Conservation (phyloP, 2,329 filamentous ascomycete species). For the Penicillium crustosum region DNA sequence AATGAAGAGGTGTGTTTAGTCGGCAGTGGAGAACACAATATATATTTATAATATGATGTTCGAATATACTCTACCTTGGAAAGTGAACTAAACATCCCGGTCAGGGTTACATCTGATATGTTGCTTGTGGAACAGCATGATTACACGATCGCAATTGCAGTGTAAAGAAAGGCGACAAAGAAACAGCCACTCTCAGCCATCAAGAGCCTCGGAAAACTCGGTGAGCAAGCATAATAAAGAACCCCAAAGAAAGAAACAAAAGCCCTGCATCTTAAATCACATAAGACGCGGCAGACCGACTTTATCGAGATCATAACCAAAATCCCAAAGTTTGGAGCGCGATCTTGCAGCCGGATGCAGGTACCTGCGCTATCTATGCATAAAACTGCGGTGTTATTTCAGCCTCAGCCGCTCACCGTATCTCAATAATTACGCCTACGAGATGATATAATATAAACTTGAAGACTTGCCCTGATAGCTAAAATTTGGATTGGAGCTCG, state of each 20-base stretch:
- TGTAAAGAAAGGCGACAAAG: not conserved
- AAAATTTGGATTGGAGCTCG: not conserved
- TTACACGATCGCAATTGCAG: not conserved
- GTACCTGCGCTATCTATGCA: conserved; percentile 19
- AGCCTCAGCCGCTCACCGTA: conserved; percentile 18
- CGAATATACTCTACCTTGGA: no score
- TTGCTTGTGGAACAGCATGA: not conserved
- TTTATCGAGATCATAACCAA: conserved; percentile 9
- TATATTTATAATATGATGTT: not conserved
- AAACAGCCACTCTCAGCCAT: not conserved
- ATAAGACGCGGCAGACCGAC: conserved; percentile 11
- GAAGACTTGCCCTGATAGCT: not conserved
- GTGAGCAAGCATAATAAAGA: not conserved
- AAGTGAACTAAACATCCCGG: not conserved
- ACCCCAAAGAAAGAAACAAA: not conserved
- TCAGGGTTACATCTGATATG: not conserved
- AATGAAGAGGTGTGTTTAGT: not conserved
- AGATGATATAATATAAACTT: conserved; percentile 15
- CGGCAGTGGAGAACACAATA: no score
- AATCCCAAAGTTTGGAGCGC: conserved; percentile 4
- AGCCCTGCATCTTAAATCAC: conserved; percentile 3
- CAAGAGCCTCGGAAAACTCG: not conserved
- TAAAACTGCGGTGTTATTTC: conserved; percentile 3
- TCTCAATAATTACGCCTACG: conserved; percentile 7
- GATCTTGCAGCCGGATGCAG: conserved; percentile 18